These are phyloP conservation scores for Aspergillus steynii DNA, from an alignment of 495 filamentous ascomycete species.

Conservation along the genomic window DNA sequence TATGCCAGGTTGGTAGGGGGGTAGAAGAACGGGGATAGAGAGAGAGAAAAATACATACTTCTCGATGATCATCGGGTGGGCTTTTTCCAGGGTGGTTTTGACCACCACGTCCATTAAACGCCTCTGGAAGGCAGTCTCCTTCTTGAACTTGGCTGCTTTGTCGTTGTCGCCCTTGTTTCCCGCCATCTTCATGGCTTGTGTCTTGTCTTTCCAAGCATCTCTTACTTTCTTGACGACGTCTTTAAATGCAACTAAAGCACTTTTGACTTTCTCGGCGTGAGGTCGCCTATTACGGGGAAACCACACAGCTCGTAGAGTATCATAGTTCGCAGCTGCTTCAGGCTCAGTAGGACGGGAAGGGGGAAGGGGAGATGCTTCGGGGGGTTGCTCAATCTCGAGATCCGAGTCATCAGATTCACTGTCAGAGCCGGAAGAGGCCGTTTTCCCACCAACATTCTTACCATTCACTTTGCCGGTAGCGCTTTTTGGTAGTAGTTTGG, in stretches of 20 bases:
- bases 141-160: slow-evolving; percentile 39
- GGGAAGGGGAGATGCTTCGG: slow-evolving; percentile 57
- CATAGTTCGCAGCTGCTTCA: slow-evolving; percentile 58
- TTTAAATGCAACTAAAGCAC: slow-evolving; percentile 57
- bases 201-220: slow-evolving; percentile 62
- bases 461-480: slow-evolving; percentile 17
- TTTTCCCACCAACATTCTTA: slow-evolving; percentile 35
- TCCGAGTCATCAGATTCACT: slow-evolving; percentile 52
- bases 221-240: slow-evolving; percentile 62
- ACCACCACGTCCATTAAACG: slow-evolving; percentile 62
- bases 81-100: slow-evolving; percentile 56
- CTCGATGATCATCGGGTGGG: slow-evolving; percentile 64
- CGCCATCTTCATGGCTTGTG: slow-evolving; percentile 56
- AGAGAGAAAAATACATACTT: slow-evolving; percentile 52
- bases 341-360: slow-evolving; percentile 50
- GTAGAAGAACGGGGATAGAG: slow-evolving; percentile 11
- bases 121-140: slow-evolving; percentile 57
- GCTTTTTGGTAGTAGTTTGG: slow-evolving; percentile 30
- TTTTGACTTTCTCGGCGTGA: slow-evolving; percentile 49
- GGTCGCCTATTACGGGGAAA: slow-evolving; percentile 51
- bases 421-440: slow-evolving; percentile 42
- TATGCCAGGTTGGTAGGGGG: slow-evolving; percentile 16
- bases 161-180: slow-evolving; percentile 51
- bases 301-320: slow-evolving; percentile 67
- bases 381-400: slow-evolving; percentile 45